These are phyloP conservation scores for Bruguiera sexangula DNA, from an alignment of 345 rosid species.

Conservation along the genomic window DNA sequence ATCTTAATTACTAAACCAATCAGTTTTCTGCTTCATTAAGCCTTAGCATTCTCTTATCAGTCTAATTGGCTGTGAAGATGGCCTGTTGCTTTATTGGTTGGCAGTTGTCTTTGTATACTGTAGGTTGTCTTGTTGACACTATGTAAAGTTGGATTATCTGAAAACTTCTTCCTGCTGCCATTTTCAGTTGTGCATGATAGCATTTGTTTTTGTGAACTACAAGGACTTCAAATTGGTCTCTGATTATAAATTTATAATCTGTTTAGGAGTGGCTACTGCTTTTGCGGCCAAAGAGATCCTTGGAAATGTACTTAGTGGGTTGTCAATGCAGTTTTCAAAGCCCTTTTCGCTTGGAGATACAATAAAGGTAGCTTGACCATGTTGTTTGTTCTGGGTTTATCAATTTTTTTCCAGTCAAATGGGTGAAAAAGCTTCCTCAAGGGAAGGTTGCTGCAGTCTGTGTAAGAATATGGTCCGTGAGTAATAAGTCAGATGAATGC, in stretches of 20 bases:
- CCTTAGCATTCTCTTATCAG: too few species aligned
- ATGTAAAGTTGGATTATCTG: constrained; percentile 1
- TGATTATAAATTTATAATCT: constrained; percentile 1
- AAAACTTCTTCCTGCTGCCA: background rate
- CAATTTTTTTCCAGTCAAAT: background rate
- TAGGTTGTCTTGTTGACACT: background rate
- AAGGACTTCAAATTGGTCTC: constrained; percentile 1
- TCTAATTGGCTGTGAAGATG: too few species aligned
- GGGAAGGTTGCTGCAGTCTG: background rate
- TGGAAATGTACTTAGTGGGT: constrained; percentile 90
- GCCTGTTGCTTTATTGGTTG: too few species aligned
- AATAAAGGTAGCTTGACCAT: constrained; percentile 60
- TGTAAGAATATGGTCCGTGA: background rate
- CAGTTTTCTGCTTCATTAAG: too few species aligned
- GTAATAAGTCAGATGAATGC: background rate
- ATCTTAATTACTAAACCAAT: too few species aligned
- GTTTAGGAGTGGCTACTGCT: constrained; percentile 93
- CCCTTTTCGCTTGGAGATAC: constrained; percentile 96
- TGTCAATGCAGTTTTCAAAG: constrained; percentile 76
- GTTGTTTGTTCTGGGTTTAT: constrained; percentile 7
- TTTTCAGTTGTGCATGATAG: background rate
- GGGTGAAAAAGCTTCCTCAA: background rate
- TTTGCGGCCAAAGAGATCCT: constrained; percentile 90
- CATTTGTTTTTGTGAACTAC: background rate
- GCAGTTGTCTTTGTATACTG: too few species aligned